phyloP scores from a whole-genome alignment of 2,329 filamentous ascomycete genomes.

The Juglanconis juglandina region DNA sequence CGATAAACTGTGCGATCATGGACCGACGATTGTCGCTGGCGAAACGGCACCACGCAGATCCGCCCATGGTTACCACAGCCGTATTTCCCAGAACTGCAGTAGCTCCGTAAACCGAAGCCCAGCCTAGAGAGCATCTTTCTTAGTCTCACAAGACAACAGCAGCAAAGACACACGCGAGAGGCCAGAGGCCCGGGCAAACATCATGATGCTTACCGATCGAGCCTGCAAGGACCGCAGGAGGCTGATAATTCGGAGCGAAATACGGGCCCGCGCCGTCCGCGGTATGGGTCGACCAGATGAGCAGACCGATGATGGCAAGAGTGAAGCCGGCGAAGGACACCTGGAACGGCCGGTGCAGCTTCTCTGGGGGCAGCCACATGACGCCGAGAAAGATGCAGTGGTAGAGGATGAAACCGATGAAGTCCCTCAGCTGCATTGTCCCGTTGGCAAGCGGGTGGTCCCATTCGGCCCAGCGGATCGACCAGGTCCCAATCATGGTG shows the following conservation, averaged over 20 bases:
- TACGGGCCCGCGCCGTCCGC: conserved; percentile 5
- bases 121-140: neutral
- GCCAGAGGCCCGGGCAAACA: neutral
- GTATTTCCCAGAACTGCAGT: conserved; percentile 9
- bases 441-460: conserved; percentile 3
- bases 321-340: conserved; percentile 7
- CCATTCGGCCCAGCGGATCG: neutral
- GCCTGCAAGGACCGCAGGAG: conserved; percentile 7
- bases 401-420: conserved; percentile 10
- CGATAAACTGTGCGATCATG: conserved; percentile 9
- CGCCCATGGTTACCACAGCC: conserved; percentile 10
- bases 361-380: conserved; percentile 13
- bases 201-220: conserved; percentile 4
- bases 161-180: no score
- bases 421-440: conserved; percentile 11
- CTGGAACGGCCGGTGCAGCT: conserved; percentile 6
- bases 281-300: conserved; percentile 9
- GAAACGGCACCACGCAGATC: conserved; percentile 10
- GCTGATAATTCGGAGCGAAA: conserved; percentile 1
- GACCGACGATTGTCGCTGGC: conserved; percentile 2
- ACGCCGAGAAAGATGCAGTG: conserved; percentile 3
- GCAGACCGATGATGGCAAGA: conserved; percentile 1
- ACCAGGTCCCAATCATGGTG: conserved; percentile 12
- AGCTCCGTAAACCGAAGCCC: conserved; percentile 7
- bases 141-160: neutral